Conservation (phyloP, 345 rosid genomes). For the Eucalyptus polyanthemos region DNA sequence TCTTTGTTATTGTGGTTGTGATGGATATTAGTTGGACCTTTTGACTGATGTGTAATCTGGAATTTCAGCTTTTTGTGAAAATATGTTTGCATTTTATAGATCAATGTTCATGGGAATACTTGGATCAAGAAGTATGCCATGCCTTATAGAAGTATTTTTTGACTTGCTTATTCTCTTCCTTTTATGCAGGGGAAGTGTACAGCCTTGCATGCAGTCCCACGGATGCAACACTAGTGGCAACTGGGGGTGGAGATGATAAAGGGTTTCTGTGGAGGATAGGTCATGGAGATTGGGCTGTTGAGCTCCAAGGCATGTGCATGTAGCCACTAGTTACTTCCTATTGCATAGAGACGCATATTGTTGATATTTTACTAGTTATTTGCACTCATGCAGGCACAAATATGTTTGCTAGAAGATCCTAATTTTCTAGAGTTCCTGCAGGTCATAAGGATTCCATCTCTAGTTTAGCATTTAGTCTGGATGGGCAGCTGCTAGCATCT, state of each 20-base stretch:
- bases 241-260: slow-evolving; percentile 86
- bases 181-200: slow-evolving; percentile 55
- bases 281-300: slow-evolving; percentile 77
- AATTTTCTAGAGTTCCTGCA: slow-evolving; percentile 5
- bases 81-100: neutral
- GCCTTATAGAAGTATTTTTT: neutral
- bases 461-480: slow-evolving; percentile 60
- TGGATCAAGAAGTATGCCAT: no score
- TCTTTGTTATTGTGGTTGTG: neutral
- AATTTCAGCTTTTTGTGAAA: neutral
- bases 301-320: slow-evolving; percentile 38
- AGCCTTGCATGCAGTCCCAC: slow-evolving; percentile 68
- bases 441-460: slow-evolving; percentile 85
- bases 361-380: neutral
- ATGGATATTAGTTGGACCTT: neutral
- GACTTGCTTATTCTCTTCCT: neutral
- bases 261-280: slow-evolving; percentile 86
- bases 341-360: neutral
- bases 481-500: slow-evolving; percentile 72
- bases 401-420: neutral
- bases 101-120: neutral
- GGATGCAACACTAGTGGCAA: slow-evolving; percentile 73
- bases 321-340: neutral
- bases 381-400: neutral
- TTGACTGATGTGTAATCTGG: neutral